A percentile compares a stretch with the other conserved stretches of the same genome.
Conservation (phyloP, 2,329 filamentous ascomycete genomes). For the Claviceps africana region DNA sequence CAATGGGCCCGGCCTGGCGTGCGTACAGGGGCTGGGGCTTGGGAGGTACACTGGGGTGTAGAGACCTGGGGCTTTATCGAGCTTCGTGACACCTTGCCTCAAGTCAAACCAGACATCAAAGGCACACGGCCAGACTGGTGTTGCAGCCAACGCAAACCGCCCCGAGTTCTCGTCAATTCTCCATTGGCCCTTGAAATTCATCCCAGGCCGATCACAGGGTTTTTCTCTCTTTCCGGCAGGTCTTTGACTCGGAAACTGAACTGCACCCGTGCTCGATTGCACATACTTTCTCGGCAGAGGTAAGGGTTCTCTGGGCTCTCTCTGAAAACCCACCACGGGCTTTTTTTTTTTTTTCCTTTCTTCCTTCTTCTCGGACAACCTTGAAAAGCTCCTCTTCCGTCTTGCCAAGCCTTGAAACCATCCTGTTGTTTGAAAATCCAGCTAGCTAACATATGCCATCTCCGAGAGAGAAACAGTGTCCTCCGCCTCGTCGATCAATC, state of each 20-base stretch:
- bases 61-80: not conserved
- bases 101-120: constrained; percentile 8
- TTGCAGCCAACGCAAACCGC: not conserved
- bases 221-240: constrained; percentile 1
- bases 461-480: not conserved
- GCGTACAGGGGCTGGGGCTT: not conserved
- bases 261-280: not conserved
- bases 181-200: not conserved
- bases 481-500: constrained; percentile 12
- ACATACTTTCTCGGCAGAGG: not conserved
- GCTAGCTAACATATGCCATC: not conserved
- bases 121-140: constrained; percentile 12
- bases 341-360: not conserved
- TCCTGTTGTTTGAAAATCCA: not conserved
- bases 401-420: not conserved
- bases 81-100: constrained; percentile 22
- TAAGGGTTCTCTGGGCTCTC: not conserved
- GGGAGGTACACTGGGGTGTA: not conserved
- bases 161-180: not conserved
- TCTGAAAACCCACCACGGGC: not conserved
- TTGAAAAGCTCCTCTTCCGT: not conserved
- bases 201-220: not conserved
- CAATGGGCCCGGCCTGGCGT: not conserved
- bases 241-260: not conserved
- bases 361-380: no score